These are phyloP conservation scores for Candida sakaeoensis DNA, from an alignment of 805 yeast genomes.

Conservation along the genomic window DNA sequence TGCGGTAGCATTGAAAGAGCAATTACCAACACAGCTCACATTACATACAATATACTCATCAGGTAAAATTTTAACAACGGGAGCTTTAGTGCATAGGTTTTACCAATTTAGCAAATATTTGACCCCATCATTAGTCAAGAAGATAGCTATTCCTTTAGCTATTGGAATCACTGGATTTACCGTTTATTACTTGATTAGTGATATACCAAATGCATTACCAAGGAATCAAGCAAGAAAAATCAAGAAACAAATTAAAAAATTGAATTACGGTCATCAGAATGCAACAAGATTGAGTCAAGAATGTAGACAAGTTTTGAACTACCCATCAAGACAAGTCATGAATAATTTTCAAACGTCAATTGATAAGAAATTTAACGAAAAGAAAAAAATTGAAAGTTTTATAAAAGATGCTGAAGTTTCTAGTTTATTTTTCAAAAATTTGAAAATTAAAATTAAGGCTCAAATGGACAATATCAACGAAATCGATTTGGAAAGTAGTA, in stretches of 20 bases:
- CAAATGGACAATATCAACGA: constrained; percentile 41
- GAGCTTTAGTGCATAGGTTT: constrained; percentile 38
- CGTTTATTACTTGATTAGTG: constrained; percentile 62
- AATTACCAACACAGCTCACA: constrained; percentile 35
- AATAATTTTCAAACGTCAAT: constrained; percentile 62
- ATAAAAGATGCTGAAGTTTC: constrained; percentile 56
- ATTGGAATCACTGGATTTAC: constrained; percentile 51
- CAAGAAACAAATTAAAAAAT: constrained; percentile 52
- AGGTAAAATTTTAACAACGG: constrained; percentile 36
- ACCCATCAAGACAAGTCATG: constrained; percentile 80
- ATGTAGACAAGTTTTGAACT: constrained; percentile 73
- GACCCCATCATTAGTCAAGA: constrained; percentile 39
- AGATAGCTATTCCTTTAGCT: constrained; percentile 51
- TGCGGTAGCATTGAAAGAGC: constrained; percentile 28
- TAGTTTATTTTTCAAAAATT: constrained; percentile 48
- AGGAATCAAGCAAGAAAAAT: constrained; percentile 75
- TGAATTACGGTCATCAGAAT: constrained; percentile 77
- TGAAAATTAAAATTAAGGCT: constrained; percentile 40
- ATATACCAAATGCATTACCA: constrained; percentile 87
- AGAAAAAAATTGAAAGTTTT: constrained; percentile 50
- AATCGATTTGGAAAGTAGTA: constrained; percentile 41
- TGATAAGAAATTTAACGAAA: constrained; percentile 56
- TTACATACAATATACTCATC: constrained; percentile 39
- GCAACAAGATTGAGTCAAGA: constrained; percentile 78
- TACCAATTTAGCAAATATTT: constrained; percentile 31